Evolutionary conservation across 495 filamentous ascomycete species (phyloP).

Genomic region (Sabuloglossum arenarium): DNA sequence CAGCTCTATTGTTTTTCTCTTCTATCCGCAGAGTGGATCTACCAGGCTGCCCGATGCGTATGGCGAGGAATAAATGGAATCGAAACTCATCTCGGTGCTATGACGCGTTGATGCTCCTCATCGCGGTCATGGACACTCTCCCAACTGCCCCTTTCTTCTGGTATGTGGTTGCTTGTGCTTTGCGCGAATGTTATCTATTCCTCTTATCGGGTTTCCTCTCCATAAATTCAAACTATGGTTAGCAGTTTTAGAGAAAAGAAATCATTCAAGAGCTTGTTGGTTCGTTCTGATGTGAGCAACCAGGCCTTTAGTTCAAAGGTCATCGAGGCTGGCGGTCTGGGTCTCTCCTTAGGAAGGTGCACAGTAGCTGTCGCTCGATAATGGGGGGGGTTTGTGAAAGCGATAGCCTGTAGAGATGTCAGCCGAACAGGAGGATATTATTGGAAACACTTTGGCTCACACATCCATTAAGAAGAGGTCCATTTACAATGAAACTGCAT

Average conservation of each 20-base stretch:
- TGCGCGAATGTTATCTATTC: neutral
- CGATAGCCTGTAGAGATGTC: neutral
- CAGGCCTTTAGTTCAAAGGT: neutral
- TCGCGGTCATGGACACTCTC: neutral
- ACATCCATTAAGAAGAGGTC: neutral
- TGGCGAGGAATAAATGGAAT: neutral
- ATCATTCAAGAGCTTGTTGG: neutral
- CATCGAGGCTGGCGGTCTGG: neutral
- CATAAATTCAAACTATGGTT: constrained; percentile 1
- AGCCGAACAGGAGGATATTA: neutral
- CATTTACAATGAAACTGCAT: too few species aligned
- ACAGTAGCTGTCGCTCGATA: neutral
- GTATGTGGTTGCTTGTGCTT: constrained; percentile 1
- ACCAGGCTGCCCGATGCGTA: neutral
- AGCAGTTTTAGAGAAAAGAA: constrained; percentile 3
- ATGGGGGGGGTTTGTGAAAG: neutral
- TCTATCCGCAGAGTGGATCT: constrained; percentile 1
- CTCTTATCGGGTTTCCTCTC: constrained; percentile 1
- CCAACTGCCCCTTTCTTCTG: neutral
- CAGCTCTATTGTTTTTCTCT: constrained; percentile 1
- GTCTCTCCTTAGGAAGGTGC: neutral
- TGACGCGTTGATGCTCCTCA: neutral
- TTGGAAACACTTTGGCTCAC: neutral
- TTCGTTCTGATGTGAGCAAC: neutral
- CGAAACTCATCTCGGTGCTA: neutral